Base-by-base conservation (phyloP, 2,329 filamentous ascomycete genomes). In the Hypoxylon sp. region DNA sequence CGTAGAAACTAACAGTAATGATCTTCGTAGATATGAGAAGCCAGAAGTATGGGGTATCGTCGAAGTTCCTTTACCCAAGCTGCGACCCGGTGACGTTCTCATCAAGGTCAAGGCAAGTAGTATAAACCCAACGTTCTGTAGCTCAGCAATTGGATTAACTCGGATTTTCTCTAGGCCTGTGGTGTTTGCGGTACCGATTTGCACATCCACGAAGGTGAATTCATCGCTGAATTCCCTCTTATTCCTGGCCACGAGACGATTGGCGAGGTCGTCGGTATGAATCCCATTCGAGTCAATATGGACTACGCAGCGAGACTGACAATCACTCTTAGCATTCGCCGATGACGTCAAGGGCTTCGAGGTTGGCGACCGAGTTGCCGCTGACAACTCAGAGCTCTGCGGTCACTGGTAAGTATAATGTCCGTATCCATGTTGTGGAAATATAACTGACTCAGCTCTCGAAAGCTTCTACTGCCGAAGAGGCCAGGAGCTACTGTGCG, bases 191-290 rank as follows among this genome's bases (percentile, higher is more conserved):
- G 78, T 68, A 80, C 78, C 59, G 76, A 82, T 61, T 59, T 77
- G 76, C 86, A 89, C 73, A 89, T 88, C 72, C 88, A 91, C 73
- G 86, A 91, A 76, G 89, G 89, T 73, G 88, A 91, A 78, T 91
- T 91, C 70, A 82, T 83, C 44, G 81, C 80, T 68, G 80, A 88
- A 79, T 90, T 90, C 74, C 88, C 88, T 53, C 80, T 90, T 61
- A 88, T 90, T 71, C 88, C 88, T 63, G 88, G 89, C 51, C 89
- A 91, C 71, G 89, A 91, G 76, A 90, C 89, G 33, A 86, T 89
- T 40, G 89, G 89, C 70, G 84, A 87, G 33, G 82, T 91, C 58
- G 89, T 86, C 30, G 86, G 74, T 77, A 73, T 62, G 74, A 32
- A 20, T 5, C 20, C 33, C 83, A 11, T 74, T 87, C 38, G 86